Base-by-base conservation (phyloP, 176 grass and related monocot genomes). In the Eleusine indica region DNA sequence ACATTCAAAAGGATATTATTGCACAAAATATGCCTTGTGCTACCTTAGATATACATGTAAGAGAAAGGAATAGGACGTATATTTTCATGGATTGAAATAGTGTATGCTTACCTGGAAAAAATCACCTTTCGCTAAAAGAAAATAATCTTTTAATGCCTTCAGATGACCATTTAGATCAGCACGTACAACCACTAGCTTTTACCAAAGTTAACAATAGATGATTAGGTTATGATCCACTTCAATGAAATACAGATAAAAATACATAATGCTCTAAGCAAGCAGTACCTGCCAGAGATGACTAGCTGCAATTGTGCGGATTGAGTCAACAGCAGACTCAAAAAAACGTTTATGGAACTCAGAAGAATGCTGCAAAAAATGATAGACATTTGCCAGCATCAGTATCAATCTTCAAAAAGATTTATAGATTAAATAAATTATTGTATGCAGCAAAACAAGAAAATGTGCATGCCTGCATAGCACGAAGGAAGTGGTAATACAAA, bases 121-220 rank as follows among this genome's bases (percentile, higher is more conserved):
- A 86, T 98, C 96, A 70, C 96, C 96, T 94, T 98, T 98, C n/a
- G 93, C 96, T 80, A 98, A 92, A 66, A 98, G 89, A 92, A 98
- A 98, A 91, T 98, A 98, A 86, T 98, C 93, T 83, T 98, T 98
- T 49, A 98, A 84, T 66, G 93, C 96, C 87, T 92, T 98, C 89
- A 98, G 83, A 80, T 98, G 96, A 28, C 96, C 96, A 85, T 94
- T 98, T 66, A 98, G 85, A 92, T 98, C 91, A 54, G 96, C 96
- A 21, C 93, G 89, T 85, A 98, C 88, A 76, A 98, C 96, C 57
- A 98, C 96, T 90, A 98, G 93, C 96, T 98, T 89, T 91, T 69
- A 87, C 43, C 77, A 80, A 86, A 84, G 66, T 22, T 71, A 89
- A 82, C 29, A 78, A 62, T 56, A 66, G 54, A 49, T 83, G 64